These are phyloP conservation scores for Rhexocercosporidium sp. DNA, from an alignment of 2,329 filamentous ascomycete genomes.

Conservation along the genomic window DNA sequence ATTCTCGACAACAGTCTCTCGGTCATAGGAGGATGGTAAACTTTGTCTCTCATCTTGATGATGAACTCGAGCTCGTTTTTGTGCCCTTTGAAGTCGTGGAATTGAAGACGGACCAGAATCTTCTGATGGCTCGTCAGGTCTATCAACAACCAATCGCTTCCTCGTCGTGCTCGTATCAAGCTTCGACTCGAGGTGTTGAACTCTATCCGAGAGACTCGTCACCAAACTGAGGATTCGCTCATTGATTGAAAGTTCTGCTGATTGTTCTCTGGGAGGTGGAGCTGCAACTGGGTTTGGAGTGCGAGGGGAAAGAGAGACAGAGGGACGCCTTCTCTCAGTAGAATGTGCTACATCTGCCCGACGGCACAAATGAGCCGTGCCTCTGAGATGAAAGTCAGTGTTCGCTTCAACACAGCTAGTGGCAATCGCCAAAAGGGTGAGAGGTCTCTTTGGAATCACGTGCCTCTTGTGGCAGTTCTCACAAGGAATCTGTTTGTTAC, in stretches of 20 bases:
- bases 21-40: neutral
- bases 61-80: constrained; percentile 26
- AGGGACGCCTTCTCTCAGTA: constrained; percentile 13
- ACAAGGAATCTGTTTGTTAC: constrained; percentile 49
- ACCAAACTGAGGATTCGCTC: constrained; percentile 27
- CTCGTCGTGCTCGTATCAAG: constrained; percentile 17
- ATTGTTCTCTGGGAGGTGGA: neutral
- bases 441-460: constrained; percentile 8
- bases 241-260: constrained; percentile 21
- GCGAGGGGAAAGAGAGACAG: constrained; percentile 2
- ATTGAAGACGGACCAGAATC: neutral
- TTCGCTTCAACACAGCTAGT: neutral
- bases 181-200: constrained; percentile 27
- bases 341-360: constrained; percentile 23
- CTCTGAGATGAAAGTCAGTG: constrained; percentile 19
- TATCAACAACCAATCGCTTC: constrained; percentile 13
- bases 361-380: constrained; percentile 33
- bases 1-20: constrained; percentile 9
- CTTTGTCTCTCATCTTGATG: neutral
- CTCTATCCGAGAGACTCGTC: constrained; percentile 28
- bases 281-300: neutral
- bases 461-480: constrained; percentile 46
- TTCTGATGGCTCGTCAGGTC: neutral
- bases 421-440: neutral
- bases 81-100: constrained; percentile 22